Conservation (phyloP, 352 stramenopile species). For the Globisporangium ultimum region DNA sequence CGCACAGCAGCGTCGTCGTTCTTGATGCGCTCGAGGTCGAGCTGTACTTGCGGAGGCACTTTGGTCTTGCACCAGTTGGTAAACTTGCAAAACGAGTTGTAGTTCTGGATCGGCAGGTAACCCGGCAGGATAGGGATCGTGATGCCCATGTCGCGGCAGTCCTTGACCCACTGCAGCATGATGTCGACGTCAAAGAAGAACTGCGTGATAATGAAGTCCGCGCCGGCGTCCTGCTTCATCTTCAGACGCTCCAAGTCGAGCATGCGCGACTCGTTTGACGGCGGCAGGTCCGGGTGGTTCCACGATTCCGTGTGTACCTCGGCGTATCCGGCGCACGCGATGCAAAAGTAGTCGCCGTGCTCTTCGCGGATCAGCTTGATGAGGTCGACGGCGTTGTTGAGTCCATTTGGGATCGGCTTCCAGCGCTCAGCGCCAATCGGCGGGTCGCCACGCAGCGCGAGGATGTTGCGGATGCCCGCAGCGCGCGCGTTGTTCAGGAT, state of each 20-base stretch:
- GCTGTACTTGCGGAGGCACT: constrained; percentile 84
- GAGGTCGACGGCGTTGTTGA: constrained; percentile 94
- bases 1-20: constrained; percentile 94
- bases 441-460: constrained; percentile 96
- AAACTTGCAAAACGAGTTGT: constrained; percentile 98
- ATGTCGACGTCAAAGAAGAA: constrained; percentile 99
- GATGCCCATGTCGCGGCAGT: constrained; percentile 91
- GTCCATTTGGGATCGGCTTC: constrained; percentile 82
- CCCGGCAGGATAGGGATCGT: constrained; percentile 95
- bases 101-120: constrained; percentile 87
- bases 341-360: constrained; percentile 96
- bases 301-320: constrained; percentile 89
- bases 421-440: constrained; percentile 89
- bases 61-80: constrained; percentile 97
- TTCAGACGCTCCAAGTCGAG: constrained; percentile 97
- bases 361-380: constrained; percentile 96
- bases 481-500: constrained; percentile 67
- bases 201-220: constrained; percentile 99
- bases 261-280: constrained; percentile 64
- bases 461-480: constrained; percentile 96
- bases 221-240: constrained; percentile 95
- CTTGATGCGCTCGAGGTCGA: constrained; percentile 84
- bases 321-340: constrained; percentile 96
- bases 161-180: constrained; percentile 95
- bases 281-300: constrained; percentile 82